phyloP scores from a whole-genome alignment of 2,329 filamentous ascomycete species.

The Trichoderma koningiopsis region DNA sequence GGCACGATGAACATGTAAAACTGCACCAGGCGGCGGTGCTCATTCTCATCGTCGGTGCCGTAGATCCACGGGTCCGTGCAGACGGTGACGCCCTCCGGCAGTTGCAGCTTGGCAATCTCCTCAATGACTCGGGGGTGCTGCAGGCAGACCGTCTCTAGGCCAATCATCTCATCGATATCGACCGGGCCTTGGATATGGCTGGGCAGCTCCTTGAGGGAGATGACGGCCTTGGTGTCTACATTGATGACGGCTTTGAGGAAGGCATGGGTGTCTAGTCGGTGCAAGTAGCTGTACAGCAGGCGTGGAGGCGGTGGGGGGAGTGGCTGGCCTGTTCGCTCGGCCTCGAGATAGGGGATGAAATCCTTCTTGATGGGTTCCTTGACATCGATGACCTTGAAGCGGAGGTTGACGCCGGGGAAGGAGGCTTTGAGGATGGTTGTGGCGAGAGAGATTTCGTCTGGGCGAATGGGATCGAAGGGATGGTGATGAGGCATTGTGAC shows the following conservation, averaged over 20 bases:
- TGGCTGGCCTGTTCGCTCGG: constrained; percentile 56
- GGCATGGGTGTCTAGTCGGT: constrained; percentile 37
- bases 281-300: constrained; percentile 48
- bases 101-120: constrained; percentile 49
- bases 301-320: constrained; percentile 51
- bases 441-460: constrained; percentile 53
- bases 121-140: constrained; percentile 39
- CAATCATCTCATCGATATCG: constrained; percentile 32
- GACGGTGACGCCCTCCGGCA: constrained; percentile 49
- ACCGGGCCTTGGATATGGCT: constrained; percentile 41
- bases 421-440: constrained; percentile 45
- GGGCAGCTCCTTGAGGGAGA: constrained; percentile 32
- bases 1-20: constrained; percentile 49
- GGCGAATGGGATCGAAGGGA: constrained; percentile 45
- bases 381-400: constrained; percentile 63
- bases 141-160: constrained; percentile 11
- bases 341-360: constrained; percentile 61
- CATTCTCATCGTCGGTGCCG: constrained; percentile 45
- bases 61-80: constrained; percentile 70
- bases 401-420: constrained; percentile 31
- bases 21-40: constrained; percentile 46
- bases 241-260: constrained; percentile 46
- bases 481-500: not conserved
- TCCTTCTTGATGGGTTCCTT: constrained; percentile 63
- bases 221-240: constrained; percentile 37